Evolutionary conservation across 768 basidiomycete genomes (phyloP), one percentile per base, ranked within the genome.

Genomic region (Leccinum incarnatum): DNA sequence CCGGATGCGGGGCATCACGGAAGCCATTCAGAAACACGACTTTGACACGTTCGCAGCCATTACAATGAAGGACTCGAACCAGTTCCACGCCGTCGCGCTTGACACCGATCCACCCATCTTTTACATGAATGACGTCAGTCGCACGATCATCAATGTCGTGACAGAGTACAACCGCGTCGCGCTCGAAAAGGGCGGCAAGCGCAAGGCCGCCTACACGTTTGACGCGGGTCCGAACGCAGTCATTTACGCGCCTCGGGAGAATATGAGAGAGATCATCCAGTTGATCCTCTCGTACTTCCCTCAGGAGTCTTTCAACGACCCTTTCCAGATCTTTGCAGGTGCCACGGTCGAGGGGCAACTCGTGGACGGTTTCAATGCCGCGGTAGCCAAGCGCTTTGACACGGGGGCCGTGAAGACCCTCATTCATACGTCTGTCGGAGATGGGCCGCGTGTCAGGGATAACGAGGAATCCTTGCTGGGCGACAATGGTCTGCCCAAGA

Each of bases 141-240:
- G 91, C n/a, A 74, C 92, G n/a, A 93, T 99, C 76, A 93, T 99
- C 70, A 79, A 87, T 6, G 75, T 98, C 68, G 81, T 99, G 64
- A 88, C 90, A 45, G 97, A 98, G 76, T 87, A 94, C 78, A 99
- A 99, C 77, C 85, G 95, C 19, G 79, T 91, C 21, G 79, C 85
- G 2, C 74, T 88, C 36, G 86, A 77, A 57, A 75, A 59, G 71
- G 83, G 73, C 49, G 78, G 79, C 2, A 82, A 83, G 54, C 78
- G 85, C 72, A 86, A 91, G 68, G 97, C 95, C 0, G 97, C 96
- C 45, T 99, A 99, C 76, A 99, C 97, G n/a, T 98, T 90, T 70
- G 97, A 99, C 68, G 97, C 97, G 0, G 97, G 97, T 32, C 97
- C 97, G 14, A 99, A 99, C 75, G 95, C 95, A 2, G 97, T 99